Evolutionary conservation across 78 protist species (phyloP), one percentile per base, ranked within the genome.

Genomic region (Cavenderia fasciculata): DNA sequence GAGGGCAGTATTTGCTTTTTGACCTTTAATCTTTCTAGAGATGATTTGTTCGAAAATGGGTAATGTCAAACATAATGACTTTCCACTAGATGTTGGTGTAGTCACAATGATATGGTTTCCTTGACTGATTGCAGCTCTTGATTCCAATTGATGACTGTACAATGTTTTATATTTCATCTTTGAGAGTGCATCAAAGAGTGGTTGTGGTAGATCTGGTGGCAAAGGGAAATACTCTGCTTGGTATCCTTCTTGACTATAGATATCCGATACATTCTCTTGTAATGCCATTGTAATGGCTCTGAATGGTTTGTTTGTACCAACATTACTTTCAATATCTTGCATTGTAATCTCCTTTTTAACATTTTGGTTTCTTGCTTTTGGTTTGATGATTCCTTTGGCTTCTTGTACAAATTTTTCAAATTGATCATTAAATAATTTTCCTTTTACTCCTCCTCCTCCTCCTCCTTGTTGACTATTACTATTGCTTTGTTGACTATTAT

Each of bases 81-180:
- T 91, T 11, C 94, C 94, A 46, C 92, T 82, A 0, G 75, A 56
- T 16, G 94, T 91, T 51, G 94, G 94, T 21, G 94, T 91, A 2
- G 90, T 91, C 56, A 91, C 70, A 2, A 75, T 57, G 12, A 82
- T 44, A 27, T 87, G 77, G 19, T 46, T 27, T 0, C 77, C 72
- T 5, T 6, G 6, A 1, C 14, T 0, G 2, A 85, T 69, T 36
- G n/a, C 33, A 23, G 46, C 34, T 33, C 92, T 29, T 36, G 70
- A 59, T 27, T 71, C 92, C 34, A 73, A 12, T 38, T 85, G 92
- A 49, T 85, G 92, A 27, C 71, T 51, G 33, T 85, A 85, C 4
- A 85, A 29, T 29, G 46, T 21, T 6, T 27, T 21, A 27, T 40
- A 61, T 0, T 72, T 72, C 74, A 85, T 54, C 27, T 18, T 49